Conservation (phyloP, 768 basidiomycete genomes). For the Saitozyma sp. region DNA sequence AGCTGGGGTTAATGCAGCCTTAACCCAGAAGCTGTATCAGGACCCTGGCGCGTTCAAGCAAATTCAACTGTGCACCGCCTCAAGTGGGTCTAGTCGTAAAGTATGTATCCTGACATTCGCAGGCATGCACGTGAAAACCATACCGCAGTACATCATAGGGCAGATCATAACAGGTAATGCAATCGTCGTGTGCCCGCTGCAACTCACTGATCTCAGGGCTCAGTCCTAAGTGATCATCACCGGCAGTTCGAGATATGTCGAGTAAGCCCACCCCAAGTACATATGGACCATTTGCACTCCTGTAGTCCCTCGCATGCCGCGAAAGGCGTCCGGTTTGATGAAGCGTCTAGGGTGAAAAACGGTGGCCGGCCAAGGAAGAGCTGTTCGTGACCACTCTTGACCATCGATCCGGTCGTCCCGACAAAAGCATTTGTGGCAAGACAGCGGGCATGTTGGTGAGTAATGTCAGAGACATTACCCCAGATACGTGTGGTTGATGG, state of each 20-base stretch:
- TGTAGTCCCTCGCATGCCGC: conserved; percentile 4
- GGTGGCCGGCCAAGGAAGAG: conserved; percentile 19
- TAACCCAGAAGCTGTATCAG: conserved; percentile 22
- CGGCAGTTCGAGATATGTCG: no score
- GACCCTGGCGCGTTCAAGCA: conserved; percentile 22
- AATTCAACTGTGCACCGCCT: conserved; percentile 30
- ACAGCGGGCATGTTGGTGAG: conserved; percentile 50
- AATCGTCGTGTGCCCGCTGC: background rate
- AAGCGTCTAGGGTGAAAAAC: conserved; percentile 6
- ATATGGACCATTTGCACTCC: conserved; percentile 12
- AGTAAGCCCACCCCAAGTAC: no score
- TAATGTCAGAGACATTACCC: background rate
- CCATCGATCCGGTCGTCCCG: background rate
- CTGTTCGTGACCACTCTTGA: conserved; percentile 15
- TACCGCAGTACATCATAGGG: conserved; percentile 44
- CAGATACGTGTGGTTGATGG: background rate
- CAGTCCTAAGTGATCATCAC: conserved; percentile 20
- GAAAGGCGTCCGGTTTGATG: background rate
- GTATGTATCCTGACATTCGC: background rate
- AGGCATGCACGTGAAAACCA: conserved; percentile 48
- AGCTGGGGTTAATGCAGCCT: conserved; percentile 35
- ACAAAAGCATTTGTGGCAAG: conserved; percentile 39
- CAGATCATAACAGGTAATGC: conserved; percentile 36
- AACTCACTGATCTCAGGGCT: background rate
- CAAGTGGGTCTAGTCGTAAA: conserved; percentile 18